Evolutionary conservation across 2,329 filamentous ascomycete species (phyloP), one percentile per base, ranked within the genome.

Genomic region (Phyllosticta citrichinensis): DNA sequence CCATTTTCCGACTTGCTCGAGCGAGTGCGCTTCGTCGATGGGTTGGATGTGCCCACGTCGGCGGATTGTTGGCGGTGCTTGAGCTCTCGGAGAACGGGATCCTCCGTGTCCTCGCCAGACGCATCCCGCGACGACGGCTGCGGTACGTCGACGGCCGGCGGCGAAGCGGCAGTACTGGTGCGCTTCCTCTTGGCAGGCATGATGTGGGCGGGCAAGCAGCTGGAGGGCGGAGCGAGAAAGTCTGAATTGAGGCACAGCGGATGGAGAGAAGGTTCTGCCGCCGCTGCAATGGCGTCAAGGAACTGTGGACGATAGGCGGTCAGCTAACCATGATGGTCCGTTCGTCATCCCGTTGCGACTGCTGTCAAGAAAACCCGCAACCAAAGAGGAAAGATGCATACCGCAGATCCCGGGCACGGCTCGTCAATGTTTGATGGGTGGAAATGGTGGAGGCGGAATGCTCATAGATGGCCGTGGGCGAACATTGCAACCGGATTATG

Each of bases 121-220:
- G 88, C 89, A 77, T 95, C 89, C 71, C 88, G 84, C 40, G 89
- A 92, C 19, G 88, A 91, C 40, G 88, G 81, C 72, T 87, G 84
- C 66, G 87, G 81, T 56, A 85, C 79, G 70, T 87, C 81, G 64
- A 77, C 74, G 57, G 76, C 73, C 63, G 74, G 40, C 33, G 62
- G 55, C 40, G 70, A 66, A 65, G 79, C 73, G 20, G 78, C 75
- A 64, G 80, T 82, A 62, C 78, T 77, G 61, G 82, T 83, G 73
- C 92, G 86, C 83, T 96, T 96, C 76, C 92, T 87, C 81, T 96
- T 96, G 68, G 77, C 74, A 62, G 75, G 71, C 73, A 74, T 74
- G 25, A 22, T 40, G 56, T 47, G 27, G 51, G 20, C 33, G 33
- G 33, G 5, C 33, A 33, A 12, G 30, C 2, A 14, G 33, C 11